Evolutionary conservation across 371 early-diverging fungal genomes (phyloP).

Genomic region (Apophysomyces variabilis): DNA sequence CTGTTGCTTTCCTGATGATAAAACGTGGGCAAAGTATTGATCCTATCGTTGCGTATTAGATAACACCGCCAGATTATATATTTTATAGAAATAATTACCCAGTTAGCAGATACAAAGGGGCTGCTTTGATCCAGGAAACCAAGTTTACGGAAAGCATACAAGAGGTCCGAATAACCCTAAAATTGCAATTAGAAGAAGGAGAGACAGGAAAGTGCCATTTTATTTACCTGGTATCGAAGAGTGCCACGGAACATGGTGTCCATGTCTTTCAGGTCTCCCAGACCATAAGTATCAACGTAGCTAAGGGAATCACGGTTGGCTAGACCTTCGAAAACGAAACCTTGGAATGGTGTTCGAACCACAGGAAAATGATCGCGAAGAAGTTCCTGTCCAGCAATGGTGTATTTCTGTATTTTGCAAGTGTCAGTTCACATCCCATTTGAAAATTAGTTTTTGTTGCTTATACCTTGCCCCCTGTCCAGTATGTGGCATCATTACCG

Average conservation of each 20-base stretch:
- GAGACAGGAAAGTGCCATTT: background rate
- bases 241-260: slow-evolving; percentile 90
- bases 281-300: slow-evolving; percentile 69
- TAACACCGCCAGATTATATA: background rate
- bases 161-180: slow-evolving; percentile 66
- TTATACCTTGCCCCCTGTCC: slow-evolving; percentile 69
- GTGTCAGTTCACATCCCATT: background rate
- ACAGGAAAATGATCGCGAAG: slow-evolving; percentile 66
- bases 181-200: background rate
- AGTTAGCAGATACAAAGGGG: slow-evolving; percentile 39
- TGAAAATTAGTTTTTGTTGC: slow-evolving; percentile 1
- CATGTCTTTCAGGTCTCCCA: slow-evolving; percentile 68
- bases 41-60: slow-evolving; percentile 16
- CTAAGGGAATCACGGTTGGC: slow-evolving; percentile 82
- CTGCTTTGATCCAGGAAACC: slow-evolving; percentile 54
- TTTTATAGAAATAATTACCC: slow-evolving; percentile 42
- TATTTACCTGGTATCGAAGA: slow-evolving; percentile 69
- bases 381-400: slow-evolving; percentile 77
- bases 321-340: slow-evolving; percentile 83
- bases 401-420: slow-evolving; percentile 22
- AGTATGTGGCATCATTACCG: slow-evolving; percentile 81
- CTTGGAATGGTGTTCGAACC: slow-evolving; percentile 75
- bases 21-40: slow-evolving; percentile 27
- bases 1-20: slow-evolving; percentile 18
- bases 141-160: slow-evolving; percentile 64